Evolutionary conservation across 73 alveolate genomes (phyloP), one percentile per base, ranked within the genome.

Genomic region (Uronychia binucleata): DNA sequence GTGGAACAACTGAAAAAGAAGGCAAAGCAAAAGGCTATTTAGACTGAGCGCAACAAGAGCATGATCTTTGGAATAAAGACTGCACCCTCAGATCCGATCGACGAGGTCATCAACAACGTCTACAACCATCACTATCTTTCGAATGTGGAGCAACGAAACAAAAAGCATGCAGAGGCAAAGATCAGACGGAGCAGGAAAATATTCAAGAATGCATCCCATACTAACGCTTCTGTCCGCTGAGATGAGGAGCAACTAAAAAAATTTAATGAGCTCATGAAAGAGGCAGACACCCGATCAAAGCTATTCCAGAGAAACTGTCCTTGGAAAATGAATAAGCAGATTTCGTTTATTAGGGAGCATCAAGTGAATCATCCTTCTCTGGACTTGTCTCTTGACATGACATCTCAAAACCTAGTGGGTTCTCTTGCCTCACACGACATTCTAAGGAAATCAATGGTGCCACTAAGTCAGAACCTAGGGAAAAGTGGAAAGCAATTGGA

Each of bases 1-100:
- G n/a, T 46, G 67, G 19, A 46, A 5, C 19, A 46, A 5, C 19
- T 46, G 19, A 46, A 46, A 19, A 46, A 46, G 67, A 5, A 46
- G 19, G 67, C 67, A 11, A 46, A 46, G 67, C 5, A 11, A 5
- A 46, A 19, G 19, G n/a, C 5, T 19, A 46, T 46, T 46, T 19
- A 46, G 5, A 46, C 67, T 11, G 67, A 11, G 67, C 5, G 67
- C n/a, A 46, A 46, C 67, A 46, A 19, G 67, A 46, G 19, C 67
- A 46, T 46, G n/a, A 46, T 46, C 19, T 67, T 67, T 67, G 78
- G 78, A 28, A 30, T 67, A 30, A 67, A 67, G 32, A 67, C 78
- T 25, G 8, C 32, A 13, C 31, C 34, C 5, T 67, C 78, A 67
- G 78, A 67, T 26, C 29, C 29, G 14, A 67, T 67, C 26, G 32